Evolutionary conservation across 352 stramenopile species (phyloP).

Genomic region (Globisporangium irregulare): DNA sequence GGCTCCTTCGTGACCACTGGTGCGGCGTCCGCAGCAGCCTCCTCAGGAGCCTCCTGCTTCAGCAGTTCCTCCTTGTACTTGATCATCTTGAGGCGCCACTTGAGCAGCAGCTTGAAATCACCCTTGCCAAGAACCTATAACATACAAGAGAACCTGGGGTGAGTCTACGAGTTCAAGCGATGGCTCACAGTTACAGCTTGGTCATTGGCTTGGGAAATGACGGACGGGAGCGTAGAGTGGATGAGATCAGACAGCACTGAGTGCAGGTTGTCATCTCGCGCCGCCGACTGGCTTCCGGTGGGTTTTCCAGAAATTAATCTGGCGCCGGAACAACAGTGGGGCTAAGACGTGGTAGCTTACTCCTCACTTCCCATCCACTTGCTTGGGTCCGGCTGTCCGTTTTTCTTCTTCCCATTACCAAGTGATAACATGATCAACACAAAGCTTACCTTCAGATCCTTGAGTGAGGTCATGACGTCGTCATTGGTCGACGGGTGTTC

Average conservation of each 20-base stretch:
- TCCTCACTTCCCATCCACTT: slow-evolving; percentile 58
- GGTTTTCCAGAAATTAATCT: slow-evolving; percentile 90
- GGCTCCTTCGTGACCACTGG: slow-evolving; percentile 22
- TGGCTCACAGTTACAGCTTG: not conserved
- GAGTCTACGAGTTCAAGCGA: not conserved
- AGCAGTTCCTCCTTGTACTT: slow-evolving; percentile 84
- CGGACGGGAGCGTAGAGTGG: not conserved
- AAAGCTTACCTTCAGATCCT: slow-evolving; percentile 91
- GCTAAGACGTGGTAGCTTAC: slow-evolving; percentile 80
- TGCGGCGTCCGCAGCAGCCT: slow-evolving; percentile 18
- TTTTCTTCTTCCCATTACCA: not conserved
- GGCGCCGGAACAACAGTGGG: slow-evolving; percentile 84
- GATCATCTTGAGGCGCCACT: slow-evolving; percentile 95
- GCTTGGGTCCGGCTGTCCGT: not conserved
- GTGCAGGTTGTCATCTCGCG: slow-evolving; percentile 54
- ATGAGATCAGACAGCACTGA: slow-evolving; percentile 78
- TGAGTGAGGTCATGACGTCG: slow-evolving; percentile 74
- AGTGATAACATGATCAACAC: not conserved
- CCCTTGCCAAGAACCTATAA: slow-evolving; percentile 94
- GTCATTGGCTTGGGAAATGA: not conserved
- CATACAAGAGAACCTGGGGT: not conserved
- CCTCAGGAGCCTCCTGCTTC: slow-evolving; percentile 50
- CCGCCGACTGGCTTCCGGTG: slow-evolving; percentile 82
- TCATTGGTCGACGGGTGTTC: slow-evolving; percentile 75
- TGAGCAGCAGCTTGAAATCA: slow-evolving; percentile 97